Conservation (phyloP, 108 stramenopile genomes). For the Cyclotella atomus region DNA sequence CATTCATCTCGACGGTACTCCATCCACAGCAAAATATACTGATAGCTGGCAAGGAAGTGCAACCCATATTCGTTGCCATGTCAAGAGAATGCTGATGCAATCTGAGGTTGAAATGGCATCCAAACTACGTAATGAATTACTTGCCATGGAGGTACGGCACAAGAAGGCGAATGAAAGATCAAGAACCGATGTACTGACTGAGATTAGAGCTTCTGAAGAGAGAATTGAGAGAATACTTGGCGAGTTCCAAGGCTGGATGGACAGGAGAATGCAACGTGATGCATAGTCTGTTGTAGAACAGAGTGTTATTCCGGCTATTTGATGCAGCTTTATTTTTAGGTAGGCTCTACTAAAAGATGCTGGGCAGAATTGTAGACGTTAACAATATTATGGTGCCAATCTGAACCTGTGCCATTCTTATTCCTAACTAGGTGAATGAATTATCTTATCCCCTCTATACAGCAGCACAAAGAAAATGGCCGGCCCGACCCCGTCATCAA, state of each 20-base stretch:
- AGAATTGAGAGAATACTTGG: constrained; percentile 48
- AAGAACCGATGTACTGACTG: constrained; percentile 51
- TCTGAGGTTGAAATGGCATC: constrained; percentile 43
- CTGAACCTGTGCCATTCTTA: too few species aligned
- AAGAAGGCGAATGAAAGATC: constrained; percentile 49
- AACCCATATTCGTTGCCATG: constrained; percentile 51
- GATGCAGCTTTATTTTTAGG: too few species aligned
- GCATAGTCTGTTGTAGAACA: too few species aligned
- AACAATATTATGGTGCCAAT: too few species aligned
- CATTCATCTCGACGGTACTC: constrained; percentile 49
- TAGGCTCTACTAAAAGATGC: too few species aligned
- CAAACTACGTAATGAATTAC: constrained; percentile 38
- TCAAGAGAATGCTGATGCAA: constrained; percentile 50
- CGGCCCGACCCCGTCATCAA: too few species aligned
- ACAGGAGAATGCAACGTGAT: constrained; percentile 27
- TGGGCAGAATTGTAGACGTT: too few species aligned
- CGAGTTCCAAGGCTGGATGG: constrained; percentile 55
- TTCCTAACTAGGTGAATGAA: too few species aligned
- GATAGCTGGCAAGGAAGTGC: constrained; percentile 58
- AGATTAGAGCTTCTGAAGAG: constrained; percentile 55
- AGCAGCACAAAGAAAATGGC: too few species aligned
- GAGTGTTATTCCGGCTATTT: not conserved
- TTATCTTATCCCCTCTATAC: too few species aligned
- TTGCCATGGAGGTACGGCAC: constrained; percentile 47
- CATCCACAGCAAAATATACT: constrained; percentile 48